Conservation (phyloP, 176 grass and related monocot species). For the Triticum aestivum region DNA sequence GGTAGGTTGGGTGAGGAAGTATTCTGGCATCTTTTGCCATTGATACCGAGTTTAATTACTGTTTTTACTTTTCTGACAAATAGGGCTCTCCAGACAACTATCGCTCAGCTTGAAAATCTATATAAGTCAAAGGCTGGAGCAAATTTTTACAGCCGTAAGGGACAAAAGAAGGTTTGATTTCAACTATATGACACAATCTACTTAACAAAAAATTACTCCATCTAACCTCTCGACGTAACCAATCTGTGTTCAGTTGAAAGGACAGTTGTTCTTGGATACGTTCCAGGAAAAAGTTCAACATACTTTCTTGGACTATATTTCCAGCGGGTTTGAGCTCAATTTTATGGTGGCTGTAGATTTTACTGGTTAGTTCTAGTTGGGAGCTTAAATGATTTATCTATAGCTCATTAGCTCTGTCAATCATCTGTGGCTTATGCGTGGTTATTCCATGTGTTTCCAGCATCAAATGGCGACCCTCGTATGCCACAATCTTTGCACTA, state of each 20-base stretch:
- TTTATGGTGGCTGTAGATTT: conserved; percentile 98
- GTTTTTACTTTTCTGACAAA: conserved; percentile 30
- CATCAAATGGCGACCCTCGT: conserved; percentile 89
- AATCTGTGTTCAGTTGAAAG: conserved; percentile 63
- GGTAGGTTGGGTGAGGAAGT: conserved; percentile 46
- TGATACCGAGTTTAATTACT: conserved; percentile 19
- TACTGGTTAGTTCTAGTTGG: conserved; percentile 58
- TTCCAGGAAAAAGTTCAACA: conserved; percentile 72
- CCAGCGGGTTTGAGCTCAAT: conserved; percentile 92
- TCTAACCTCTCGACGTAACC: conserved; percentile 4
- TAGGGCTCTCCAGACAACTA: conserved; percentile 69
- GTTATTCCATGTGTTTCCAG: conserved; percentile 35
- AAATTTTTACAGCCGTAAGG: conserved; percentile 61
- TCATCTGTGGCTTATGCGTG: not conserved
- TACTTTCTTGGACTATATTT: conserved; percentile 99
- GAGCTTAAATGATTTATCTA: conserved; percentile 1
- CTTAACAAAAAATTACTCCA: not conserved
- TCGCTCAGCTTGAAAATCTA: conserved; percentile 71
- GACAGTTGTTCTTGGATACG: conserved; percentile 81
- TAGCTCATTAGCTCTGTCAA: not conserved
- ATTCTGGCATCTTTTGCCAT: conserved; percentile 20
- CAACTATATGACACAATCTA: not conserved
- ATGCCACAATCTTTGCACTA: conserved; percentile 83
- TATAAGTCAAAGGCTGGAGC: conserved; percentile 60
- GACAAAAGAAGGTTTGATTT: conserved; percentile 54